These are phyloP conservation scores for Volutella citrinella DNA, from an alignment of 2,329 filamentous ascomycete species.

Conservation along the genomic window DNA sequence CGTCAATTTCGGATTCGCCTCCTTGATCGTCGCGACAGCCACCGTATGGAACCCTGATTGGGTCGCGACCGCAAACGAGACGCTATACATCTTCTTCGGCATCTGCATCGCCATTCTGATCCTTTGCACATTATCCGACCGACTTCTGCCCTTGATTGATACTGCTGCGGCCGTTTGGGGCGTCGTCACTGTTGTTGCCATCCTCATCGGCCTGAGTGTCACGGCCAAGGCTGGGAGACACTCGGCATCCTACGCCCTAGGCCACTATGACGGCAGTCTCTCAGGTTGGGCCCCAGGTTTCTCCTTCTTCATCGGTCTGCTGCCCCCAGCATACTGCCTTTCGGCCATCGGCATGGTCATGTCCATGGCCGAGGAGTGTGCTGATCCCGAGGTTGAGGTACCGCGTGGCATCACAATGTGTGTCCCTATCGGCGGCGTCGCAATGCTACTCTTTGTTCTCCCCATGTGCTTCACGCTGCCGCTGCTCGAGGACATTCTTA, in stretches of 20 bases:
- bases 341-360: slow-evolving; percentile 47
- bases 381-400: slow-evolving; percentile 53
- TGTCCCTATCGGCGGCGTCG: slow-evolving; percentile 59
- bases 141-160: slow-evolving; percentile 61
- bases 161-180: slow-evolving; percentile 70
- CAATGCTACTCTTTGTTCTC: slow-evolving; percentile 59
- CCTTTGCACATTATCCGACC: slow-evolving; percentile 59
- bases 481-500: slow-evolving; percentile 55
- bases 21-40: slow-evolving; percentile 64
- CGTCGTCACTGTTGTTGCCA: slow-evolving; percentile 62
- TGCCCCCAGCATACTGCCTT: slow-evolving; percentile 39
- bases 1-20: slow-evolving; percentile 64
- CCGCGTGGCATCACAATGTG: slow-evolving; percentile 65
- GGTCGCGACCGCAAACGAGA: slow-evolving; percentile 59
- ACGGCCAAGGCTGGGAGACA: slow-evolving; percentile 59
- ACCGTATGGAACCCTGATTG: slow-evolving; percentile 59
- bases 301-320: slow-evolving; percentile 50
- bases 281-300: slow-evolving; percentile 67
- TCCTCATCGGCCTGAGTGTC: slow-evolving; percentile 64
- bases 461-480: slow-evolving; percentile 73
- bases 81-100: slow-evolving; percentile 68
- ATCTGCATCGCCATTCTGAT: slow-evolving; percentile 59
- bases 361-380: slow-evolving; percentile 56
- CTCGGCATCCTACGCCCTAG: slow-evolving; percentile 51
- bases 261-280: slow-evolving; percentile 62